Evolutionary conservation across 495 filamentous ascomycete genomes (phyloP).

Genomic region (Aspergillus sclerotioniger): DNA sequence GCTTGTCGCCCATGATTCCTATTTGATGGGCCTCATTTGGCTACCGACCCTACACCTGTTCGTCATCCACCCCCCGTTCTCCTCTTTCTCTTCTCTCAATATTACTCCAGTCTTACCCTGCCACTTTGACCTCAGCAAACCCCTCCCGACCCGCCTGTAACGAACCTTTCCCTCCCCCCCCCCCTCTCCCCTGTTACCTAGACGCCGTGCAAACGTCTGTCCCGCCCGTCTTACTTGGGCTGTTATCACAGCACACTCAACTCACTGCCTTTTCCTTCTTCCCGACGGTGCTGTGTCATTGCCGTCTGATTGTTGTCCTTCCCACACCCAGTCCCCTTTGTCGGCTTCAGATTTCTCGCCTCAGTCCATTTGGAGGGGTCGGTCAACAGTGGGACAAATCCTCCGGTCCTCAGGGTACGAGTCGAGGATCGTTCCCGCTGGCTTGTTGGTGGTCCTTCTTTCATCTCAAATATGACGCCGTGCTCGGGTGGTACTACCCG

Average conservation of each 20-base stretch:
- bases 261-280: slow-evolving; percentile 5
- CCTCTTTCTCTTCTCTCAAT: slow-evolving; percentile 6
- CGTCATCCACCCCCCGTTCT: slow-evolving; percentile 11
- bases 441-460: slow-evolving; percentile 18
- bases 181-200: slow-evolving; percentile 15
- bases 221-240: slow-evolving; percentile 5
- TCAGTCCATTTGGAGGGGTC: slow-evolving; percentile 1
- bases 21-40: slow-evolving; percentile 22
- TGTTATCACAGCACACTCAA: slow-evolving; percentile 5
- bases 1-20: slow-evolving; percentile 12
- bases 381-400: slow-evolving; percentile 7
- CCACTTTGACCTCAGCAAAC: slow-evolving; percentile 21
- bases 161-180: slow-evolving; percentile 1
- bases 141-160: slow-evolving; percentile 25
- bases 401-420: slow-evolving; percentile 9
- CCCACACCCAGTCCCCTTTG: slow-evolving; percentile 8
- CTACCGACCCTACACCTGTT: slow-evolving; percentile 16
- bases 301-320: slow-evolving; percentile 9
- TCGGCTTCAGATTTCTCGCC: not conserved
- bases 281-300: slow-evolving; percentile 5
- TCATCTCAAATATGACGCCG: slow-evolving; percentile 40
- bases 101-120: slow-evolving; percentile 13
- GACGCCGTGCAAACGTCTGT: slow-evolving; percentile 24
- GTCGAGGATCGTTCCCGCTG: slow-evolving; percentile 16
- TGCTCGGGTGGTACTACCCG: slow-evolving; percentile 40